Base-by-base conservation (phyloP, 345 rosid species). In the Salix caprea region DNA sequence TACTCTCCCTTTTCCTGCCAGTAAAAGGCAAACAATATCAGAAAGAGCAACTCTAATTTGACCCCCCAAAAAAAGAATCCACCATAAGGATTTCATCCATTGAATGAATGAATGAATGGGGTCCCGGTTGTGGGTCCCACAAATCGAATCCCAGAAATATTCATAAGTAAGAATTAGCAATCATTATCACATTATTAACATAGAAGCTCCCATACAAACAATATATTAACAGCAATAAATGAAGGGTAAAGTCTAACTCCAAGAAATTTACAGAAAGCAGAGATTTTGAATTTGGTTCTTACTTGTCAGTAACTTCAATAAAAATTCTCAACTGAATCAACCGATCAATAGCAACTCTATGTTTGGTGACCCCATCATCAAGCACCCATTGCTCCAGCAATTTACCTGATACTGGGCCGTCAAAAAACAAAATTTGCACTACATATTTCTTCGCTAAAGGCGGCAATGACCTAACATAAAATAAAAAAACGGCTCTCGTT, bases 361-460 rank as follows among this genome's bases (percentile, higher is more conserved):
- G 98, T 89, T 96, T 96, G 48, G 94, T 83, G 42, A 69, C 32
- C 7, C 92, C 96, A 84, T 86, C 98, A 6, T 90, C 70, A 73
- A 93, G 90, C 58, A 93, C 86, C 98, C 99, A 91, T 65, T 91
- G 96, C 70, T 89, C 90, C 80, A 96, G 71, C 78, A 77, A 73
- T 80, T 84, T 88, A 58, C 88, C 85, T 34, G 89, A 68, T 7
- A 92, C 82, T 0, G 92, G 74, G 73, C 82, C 87, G 65, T 90
- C 86, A 44, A 86, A 77, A 87, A 82, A 96, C 76, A 93, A 62
- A 88, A 92, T 83, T 79, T 85, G 89, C 24, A 92, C 65, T 72
- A 91, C 96, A 79, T 96, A 92, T 79, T 89, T 93, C 97, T 96
- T 96, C 6, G 94, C 98, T 10, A 96, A 81, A 14, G 97, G 99